Conservation (phyloP, 2,329 filamentous ascomycete species). For the Beauveria asiatica region DNA sequence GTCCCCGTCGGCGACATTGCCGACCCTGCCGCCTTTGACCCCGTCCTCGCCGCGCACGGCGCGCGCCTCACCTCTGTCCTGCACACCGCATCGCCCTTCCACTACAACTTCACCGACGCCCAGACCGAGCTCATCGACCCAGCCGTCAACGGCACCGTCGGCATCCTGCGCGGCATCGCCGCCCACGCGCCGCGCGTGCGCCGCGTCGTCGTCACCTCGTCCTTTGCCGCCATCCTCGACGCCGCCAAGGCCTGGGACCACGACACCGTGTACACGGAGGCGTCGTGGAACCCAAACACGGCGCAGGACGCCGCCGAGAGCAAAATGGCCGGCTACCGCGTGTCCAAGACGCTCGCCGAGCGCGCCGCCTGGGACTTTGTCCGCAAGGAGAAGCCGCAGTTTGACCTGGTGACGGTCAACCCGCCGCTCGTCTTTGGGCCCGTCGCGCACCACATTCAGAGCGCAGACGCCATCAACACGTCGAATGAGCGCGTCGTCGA, state of each 20-base stretch:
- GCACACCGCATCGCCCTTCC: conserved; percentile 54
- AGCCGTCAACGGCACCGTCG: conserved; percentile 52
- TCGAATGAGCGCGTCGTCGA: conserved; percentile 44
- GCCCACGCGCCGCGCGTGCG: conserved; percentile 51
- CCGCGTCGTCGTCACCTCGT: conserved; percentile 38
- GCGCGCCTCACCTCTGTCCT: conserved; percentile 46
- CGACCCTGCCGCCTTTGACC: conserved; percentile 62
- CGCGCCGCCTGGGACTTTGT: conserved; percentile 46
- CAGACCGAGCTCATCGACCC: conserved; percentile 48
- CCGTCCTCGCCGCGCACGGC: conserved; percentile 42
- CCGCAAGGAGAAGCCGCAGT: conserved; percentile 31
- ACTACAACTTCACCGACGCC: conserved; percentile 43
- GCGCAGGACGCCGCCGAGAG: conserved; percentile 33
- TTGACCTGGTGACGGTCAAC: conserved; percentile 45
- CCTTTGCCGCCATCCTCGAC: conserved; percentile 44
- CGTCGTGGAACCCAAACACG: conserved; percentile 45
- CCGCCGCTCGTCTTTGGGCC: conserved; percentile 49
- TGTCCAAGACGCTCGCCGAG: conserved; percentile 47
- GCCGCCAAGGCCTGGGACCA: conserved; percentile 29
- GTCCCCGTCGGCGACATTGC: conserved; percentile 72
- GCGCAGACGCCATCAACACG: conserved; percentile 41
- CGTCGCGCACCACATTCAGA: conserved; percentile 37
- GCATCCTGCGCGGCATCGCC: conserved; percentile 63
- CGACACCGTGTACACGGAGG: conserved; percentile 34
- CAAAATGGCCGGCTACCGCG: conserved; percentile 40